Conservation (phyloP, 257 asterid species). For the Lavandula angustifolia region DNA sequence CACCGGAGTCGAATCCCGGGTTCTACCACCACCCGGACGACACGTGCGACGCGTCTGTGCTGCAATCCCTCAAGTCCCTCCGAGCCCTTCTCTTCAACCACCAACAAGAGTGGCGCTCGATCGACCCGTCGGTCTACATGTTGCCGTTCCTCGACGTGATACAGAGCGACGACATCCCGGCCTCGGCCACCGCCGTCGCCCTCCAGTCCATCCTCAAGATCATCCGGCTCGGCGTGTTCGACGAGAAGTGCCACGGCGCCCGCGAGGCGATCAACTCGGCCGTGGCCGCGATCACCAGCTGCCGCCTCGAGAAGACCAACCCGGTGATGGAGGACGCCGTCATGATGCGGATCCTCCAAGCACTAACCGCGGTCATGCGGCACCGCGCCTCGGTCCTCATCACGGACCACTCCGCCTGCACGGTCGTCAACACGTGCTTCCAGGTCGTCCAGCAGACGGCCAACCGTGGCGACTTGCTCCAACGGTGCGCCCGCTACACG, state of each 20-base stretch:
- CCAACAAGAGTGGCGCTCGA: slow-evolving; percentile 69
- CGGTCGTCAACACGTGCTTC: slow-evolving; percentile 82
- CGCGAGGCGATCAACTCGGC: slow-evolving; percentile 55
- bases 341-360: slow-evolving; percentile 79
- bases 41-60: slow-evolving; percentile 44
- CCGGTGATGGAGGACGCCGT: slow-evolving; percentile 68
- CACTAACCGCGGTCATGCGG: slow-evolving; percentile 64
- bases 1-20: slow-evolving; percentile 51
- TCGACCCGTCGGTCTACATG: slow-evolving; percentile 69
- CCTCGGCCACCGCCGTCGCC: slow-evolving; percentile 72
- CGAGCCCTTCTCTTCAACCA: slow-evolving; percentile 76
- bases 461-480: slow-evolving; percentile 69
- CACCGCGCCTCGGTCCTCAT: slow-evolving; percentile 68
- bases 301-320: slow-evolving; percentile 77
- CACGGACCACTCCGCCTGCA: slow-evolving; percentile 76
- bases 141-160: slow-evolving; percentile 82
- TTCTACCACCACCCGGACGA: slow-evolving; percentile 62
- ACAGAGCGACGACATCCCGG: slow-evolving; percentile 81
- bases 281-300: slow-evolving; percentile 62
- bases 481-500: slow-evolving; percentile 74
- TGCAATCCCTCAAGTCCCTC: slow-evolving; percentile 68
- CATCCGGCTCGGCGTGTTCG: slow-evolving; percentile 64
- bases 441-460: slow-evolving; percentile 89
- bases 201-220: slow-evolving; percentile 79
- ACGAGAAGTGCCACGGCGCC: slow-evolving; percentile 62